Base-by-base conservation (phyloP, 306 rosid species). In the Prunus kanzakura region DNA sequence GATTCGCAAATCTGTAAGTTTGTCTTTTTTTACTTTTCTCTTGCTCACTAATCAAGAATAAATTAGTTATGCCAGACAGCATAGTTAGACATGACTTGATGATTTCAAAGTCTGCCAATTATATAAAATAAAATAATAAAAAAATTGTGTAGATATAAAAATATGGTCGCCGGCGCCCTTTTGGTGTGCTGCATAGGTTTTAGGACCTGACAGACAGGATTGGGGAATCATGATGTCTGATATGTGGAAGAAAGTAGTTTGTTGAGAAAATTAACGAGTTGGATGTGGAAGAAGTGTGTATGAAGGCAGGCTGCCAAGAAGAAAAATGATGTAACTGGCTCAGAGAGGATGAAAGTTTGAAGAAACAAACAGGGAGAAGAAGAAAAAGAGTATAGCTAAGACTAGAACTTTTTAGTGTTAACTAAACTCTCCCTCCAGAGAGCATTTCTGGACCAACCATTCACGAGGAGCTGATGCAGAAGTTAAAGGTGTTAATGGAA, bases 1-100 rank as follows among this genome's bases (percentile, higher is more conserved):
- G 85, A 95, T 95, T 47, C 90, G 71, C 43, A 90, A 92, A 84
- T 89, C 97, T 3, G 99, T 95, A 82, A 67, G 98, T 50, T 43
- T 73, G 32, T 13, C 19, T 38, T 14, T 30, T 70, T 64, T 64
- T 30, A 2, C 16, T 7, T 51, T 20, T 20, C 25, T 56, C 23
- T 8, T 56, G 0, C n/a, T 56, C 4, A n/a, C 13, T 56, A 2
- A 32, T 12, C 43, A 38, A 35, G 19, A 10, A 5, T 3, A 16
- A 29, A 71, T 51, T 52, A 32, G 27, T 57, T 51, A 51, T 70
- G 46, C 29, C 27, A 18, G 47, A 52, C 14, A 5, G 15, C 4
- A 49, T 27, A 10, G 6, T 18, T 52, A 19, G 16, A 51, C 11
- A 10, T 16, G 18, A 54, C 19, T n/a, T 71, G 75, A 71, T 51